Evolutionary conservation across 208 protist species (phyloP).

Genomic region (Trypanosomatidae sp.): DNA sequence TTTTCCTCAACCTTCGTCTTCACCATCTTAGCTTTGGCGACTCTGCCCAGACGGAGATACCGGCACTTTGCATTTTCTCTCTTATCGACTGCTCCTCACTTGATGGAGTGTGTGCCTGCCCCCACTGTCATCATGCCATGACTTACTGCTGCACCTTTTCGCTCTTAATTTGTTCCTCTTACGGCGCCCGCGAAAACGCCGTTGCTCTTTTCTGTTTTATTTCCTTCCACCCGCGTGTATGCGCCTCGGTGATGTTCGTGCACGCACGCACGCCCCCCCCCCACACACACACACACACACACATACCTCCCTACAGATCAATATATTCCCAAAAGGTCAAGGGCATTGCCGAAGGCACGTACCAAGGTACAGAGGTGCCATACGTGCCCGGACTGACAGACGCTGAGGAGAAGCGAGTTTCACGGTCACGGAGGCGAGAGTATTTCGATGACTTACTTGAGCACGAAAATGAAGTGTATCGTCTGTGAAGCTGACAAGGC

Average conservation of each 20-base stretch:
- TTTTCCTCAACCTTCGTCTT: background rate
- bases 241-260: background rate
- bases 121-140: background rate
- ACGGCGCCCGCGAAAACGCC: background rate
- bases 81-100: background rate
- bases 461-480: conserved; percentile 46
- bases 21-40: background rate
- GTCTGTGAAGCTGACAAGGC: conserved; percentile 40
- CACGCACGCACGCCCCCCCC: background rate
- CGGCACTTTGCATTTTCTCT: background rate
- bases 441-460: background rate
- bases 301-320: background rate
- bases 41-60: background rate
- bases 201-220: background rate
- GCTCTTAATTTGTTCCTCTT: background rate
- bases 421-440: background rate
- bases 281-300: too few species aligned
- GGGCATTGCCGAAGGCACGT: background rate
- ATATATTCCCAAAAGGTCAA: background rate
- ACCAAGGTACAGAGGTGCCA: background rate
- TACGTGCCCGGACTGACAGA: background rate
- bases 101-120: background rate
- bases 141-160: background rate
- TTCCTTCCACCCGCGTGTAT: background rate
- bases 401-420: background rate